Evolutionary conservation across 768 basidiomycete genomes (phyloP), one percentile per base, ranked within the genome.

Genomic region (Chiua virens): DNA sequence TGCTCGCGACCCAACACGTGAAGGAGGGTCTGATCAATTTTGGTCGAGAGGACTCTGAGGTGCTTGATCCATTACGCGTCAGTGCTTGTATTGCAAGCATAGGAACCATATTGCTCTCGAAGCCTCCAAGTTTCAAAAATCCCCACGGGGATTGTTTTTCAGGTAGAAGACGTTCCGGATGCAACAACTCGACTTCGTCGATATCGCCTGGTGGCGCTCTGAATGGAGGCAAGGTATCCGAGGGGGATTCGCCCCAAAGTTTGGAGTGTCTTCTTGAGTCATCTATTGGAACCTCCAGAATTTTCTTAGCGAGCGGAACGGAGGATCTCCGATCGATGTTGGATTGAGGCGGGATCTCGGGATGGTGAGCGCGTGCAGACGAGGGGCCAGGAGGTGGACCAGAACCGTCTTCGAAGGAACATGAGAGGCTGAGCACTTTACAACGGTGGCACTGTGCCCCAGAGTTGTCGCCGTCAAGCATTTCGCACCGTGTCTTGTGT

Each of bases 401-500:
- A 10, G 63, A 42, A 17, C 49, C 39, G 4, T 71, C 71, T 45
- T 77, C 75, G 45, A 79, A 79, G 3, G 79, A 80, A 55, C 78
- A 79, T 23, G 71, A 47, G 21, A 76, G 64, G 47, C 62, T 67
- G 44, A 79, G 67, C n/a, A 79, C 76, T 57, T 76, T 75, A 56
- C 79, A 79, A 13, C 78, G 74, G 50, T 79, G 78, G 37, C 78
- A 79, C 30, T 75, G 73, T 25, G 73, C 58, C 22, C 61, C 66
- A 27, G 65, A 55, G 37, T 68, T 62, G 49, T 64, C 59, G n/a
- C 64, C 67, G 20, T 77, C 78, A n/a, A 79, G 69, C 48, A 76
- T 66, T 63, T 79, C 78, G 58, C 78, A 79, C 10, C 77, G 73
- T 37, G 75, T 77, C 48, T 79, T 79, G 56, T 77, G 73, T 50